phyloP scores from a whole-genome alignment of 768 basidiomycete species.

The Fomitopsis pulvina region DNA sequence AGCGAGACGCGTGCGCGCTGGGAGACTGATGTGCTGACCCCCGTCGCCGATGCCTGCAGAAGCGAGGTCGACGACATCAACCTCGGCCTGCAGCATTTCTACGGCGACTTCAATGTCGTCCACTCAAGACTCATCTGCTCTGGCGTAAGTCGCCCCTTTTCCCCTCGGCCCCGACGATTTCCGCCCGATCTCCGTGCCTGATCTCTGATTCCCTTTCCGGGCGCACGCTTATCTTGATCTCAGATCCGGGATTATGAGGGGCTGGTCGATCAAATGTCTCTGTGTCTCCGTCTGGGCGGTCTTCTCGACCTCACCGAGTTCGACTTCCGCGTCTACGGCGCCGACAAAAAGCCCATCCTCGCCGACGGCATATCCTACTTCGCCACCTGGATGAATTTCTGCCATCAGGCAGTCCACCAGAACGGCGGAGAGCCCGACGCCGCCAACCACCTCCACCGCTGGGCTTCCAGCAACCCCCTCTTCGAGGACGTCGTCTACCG shows the following conservation, averaged over 20 bases:
- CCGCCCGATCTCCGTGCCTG: slow-evolving; percentile 13
- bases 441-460: slow-evolving; percentile 45
- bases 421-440: slow-evolving; percentile 63
- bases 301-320: slow-evolving; percentile 62
- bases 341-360: slow-evolving; percentile 37
- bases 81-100: slow-evolving; percentile 77
- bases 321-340: slow-evolving; percentile 59
- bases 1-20: slow-evolving; percentile 4
- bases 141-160: slow-evolving; percentile 44
- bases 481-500: slow-evolving; percentile 55
- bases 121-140: slow-evolving; percentile 67
- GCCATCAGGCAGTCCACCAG: slow-evolving; percentile 43
- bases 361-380: slow-evolving; percentile 48
- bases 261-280: slow-evolving; percentile 60
- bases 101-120: slow-evolving; percentile 70
- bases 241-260: slow-evolving; percentile 64
- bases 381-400: slow-evolving; percentile 54
- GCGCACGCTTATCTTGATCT: slow-evolving; percentile 13
- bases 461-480: slow-evolving; percentile 45
- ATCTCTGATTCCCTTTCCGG: slow-evolving; percentile 9
- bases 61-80: slow-evolving; percentile 84
- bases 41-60: slow-evolving; percentile 29
- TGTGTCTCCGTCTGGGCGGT: slow-evolving; percentile 64
- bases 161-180: slow-evolving; percentile 5
- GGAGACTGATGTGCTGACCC: neutral